Percentiles rank a stretch among this genome's conserved stretches.
Conservation (phyloP, 208 protist genomes). For the Porcisia hertigi region DNA sequence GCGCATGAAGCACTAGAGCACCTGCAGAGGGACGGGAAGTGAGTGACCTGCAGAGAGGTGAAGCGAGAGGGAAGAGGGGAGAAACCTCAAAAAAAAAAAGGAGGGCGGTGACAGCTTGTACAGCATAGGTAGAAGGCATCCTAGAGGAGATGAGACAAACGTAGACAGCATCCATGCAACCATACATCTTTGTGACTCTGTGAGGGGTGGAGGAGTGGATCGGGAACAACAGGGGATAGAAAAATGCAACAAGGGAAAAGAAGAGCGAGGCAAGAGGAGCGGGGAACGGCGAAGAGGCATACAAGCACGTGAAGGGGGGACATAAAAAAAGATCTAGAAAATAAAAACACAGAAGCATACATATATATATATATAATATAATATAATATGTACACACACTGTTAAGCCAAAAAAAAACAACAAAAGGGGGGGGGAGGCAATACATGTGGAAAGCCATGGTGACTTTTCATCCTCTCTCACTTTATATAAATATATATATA, state of each 20-base stretch:
- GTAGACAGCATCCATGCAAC: not conserved
- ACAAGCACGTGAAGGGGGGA: not conserved
- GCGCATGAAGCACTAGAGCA: not conserved
- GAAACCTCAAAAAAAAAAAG: not conserved
- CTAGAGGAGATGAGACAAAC: not conserved
- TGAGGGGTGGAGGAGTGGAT: no score
- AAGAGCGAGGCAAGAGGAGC: constrained; percentile 10
- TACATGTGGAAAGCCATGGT: no score
- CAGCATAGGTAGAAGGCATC: not conserved
- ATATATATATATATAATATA: constrained; percentile 6
- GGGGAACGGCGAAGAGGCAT: not conserved
- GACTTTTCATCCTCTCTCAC: not conserved
- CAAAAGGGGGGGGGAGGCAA: no score
- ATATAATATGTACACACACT: not conserved
- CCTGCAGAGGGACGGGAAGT: not conserved
- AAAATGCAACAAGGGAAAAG: constrained; percentile 4
- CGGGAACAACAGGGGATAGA: not conserved
- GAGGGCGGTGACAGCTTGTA: not conserved
- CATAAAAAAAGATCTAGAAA: not conserved
- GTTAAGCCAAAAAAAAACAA: no score
- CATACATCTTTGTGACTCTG: not conserved
- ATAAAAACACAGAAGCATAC: not conserved
- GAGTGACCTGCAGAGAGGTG: not conserved
- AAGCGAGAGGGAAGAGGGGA: not conserved
- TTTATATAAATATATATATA: no score